Conservation (phyloP, 306 rosid genomes). For the Coriaria nepalensis region DNA sequence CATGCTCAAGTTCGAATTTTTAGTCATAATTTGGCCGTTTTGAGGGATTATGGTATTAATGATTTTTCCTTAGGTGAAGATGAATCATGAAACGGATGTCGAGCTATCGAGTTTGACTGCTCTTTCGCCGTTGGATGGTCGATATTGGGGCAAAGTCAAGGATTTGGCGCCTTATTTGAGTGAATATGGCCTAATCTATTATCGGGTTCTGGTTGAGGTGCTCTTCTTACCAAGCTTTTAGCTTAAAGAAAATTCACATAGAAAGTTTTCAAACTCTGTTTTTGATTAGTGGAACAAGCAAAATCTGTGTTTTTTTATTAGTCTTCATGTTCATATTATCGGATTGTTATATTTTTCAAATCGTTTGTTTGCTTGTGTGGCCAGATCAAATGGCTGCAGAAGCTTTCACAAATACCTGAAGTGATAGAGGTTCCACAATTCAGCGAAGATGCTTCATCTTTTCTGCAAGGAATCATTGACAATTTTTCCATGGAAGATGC, state of each 20-base stretch:
- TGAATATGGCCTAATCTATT: constrained; percentile 49
- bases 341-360: not conserved
- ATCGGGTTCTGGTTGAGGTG: constrained; percentile 58
- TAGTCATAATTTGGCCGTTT: not conserved
- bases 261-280: too few relatives aligned
- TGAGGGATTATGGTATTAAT: not conserved
- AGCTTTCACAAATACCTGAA: constrained; percentile 55
- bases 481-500: constrained; percentile 48
- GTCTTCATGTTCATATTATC: too few relatives aligned
- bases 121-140: constrained; percentile 64
- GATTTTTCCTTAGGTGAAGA: constrained; percentile 1
- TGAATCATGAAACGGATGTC: constrained; percentile 5
- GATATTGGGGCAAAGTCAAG: constrained; percentile 50
- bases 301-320: too few relatives aligned
- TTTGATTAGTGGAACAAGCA: not conserved
- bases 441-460: constrained; percentile 43
- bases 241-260: too few relatives aligned
- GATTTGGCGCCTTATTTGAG: constrained; percentile 49
- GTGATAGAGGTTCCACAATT: constrained; percentile 60
- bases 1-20: not conserved
- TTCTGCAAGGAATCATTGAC: constrained; percentile 42
- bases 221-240: constrained; percentile 4
- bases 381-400: constrained; percentile 68
- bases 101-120: constrained; percentile 48
- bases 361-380: not conserved